Evolutionary conservation across 176 grass and related monocot genomes (phyloP).

Genomic region (Phoenix roebelenii): DNA sequence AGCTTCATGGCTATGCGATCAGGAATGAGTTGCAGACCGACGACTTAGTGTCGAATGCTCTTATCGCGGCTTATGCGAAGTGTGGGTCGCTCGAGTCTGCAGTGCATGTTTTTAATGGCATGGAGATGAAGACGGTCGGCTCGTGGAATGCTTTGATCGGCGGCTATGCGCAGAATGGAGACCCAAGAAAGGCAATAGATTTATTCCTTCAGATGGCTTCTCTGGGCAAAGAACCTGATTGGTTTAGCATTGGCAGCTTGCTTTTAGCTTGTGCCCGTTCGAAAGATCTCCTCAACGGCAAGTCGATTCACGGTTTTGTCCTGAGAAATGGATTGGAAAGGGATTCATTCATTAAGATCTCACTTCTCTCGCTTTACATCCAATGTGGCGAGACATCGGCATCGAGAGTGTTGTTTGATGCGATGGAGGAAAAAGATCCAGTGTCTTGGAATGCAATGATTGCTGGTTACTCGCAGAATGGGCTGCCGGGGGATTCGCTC

Average conservation of each 20-base stretch:
- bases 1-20: conserved; percentile 41
- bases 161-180: conserved; percentile 39
- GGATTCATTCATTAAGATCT: conserved; percentile 36
- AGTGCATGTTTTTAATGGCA: conserved; percentile 20
- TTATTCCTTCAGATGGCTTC: conserved; percentile 36
- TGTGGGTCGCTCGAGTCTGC: conserved; percentile 32
- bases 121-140: conserved; percentile 32
- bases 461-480: conserved; percentile 46
- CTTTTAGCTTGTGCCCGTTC: conserved; percentile 36
- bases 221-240: conserved; percentile 32
- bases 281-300: conserved; percentile 30
- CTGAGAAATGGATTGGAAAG: conserved; percentile 52
- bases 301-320: conserved; percentile 44
- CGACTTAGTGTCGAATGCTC: conserved; percentile 40
- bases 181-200: conserved; percentile 12
- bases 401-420: conserved; percentile 29
- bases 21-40: conserved; percentile 33
- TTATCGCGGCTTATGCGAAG: conserved; percentile 46
- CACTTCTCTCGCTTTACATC: conserved; percentile 46
- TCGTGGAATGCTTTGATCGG: conserved; percentile 48
- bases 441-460: conserved; percentile 58
- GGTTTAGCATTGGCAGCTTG: conserved; percentile 49
- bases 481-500: conserved; percentile 21
- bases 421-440: conserved; percentile 27
- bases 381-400: conserved; percentile 19